A percentile compares a stretch with the other conserved stretches of the same genome.
These are phyloP conservation scores for Gonapodya prolifera DNA, from an alignment of 192 early-diverging fungal species.

Conservation along the genomic window DNA sequence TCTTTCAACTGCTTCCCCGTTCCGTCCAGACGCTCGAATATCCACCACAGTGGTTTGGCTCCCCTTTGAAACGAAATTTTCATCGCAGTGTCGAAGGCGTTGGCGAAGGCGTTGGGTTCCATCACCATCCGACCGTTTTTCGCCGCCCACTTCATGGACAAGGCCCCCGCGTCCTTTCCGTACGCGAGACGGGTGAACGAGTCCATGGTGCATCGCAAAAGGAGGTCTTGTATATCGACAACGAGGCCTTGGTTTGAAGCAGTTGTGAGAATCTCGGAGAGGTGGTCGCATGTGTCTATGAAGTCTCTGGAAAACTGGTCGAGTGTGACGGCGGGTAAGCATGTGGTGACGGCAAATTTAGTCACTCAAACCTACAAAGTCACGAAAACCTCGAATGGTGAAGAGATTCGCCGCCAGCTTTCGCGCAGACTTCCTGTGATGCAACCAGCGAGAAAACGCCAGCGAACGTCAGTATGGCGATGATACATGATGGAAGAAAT, in stretches of 20 bases:
- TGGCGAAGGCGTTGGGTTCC: not conserved
- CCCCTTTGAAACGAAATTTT: not conserved
- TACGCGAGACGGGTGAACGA: constrained; percentile 1
- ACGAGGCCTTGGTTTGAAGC: not conserved
- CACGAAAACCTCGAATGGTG: not conserved
- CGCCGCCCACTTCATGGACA: not conserved
- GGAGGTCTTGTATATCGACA: not conserved
- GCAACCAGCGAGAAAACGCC: not conserved
- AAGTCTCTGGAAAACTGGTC: not conserved
- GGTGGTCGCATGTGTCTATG: not conserved
- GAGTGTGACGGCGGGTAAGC: not conserved
- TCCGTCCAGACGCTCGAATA: not conserved
- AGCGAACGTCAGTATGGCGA: not conserved
- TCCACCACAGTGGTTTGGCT: not conserved
- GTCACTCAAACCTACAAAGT: not conserved
- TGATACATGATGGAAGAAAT: not conserved
- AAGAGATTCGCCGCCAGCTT: not conserved
- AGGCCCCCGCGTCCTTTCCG: not conserved
- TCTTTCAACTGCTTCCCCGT: not conserved
- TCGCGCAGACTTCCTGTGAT: not conserved
- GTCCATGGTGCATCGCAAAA: not conserved
- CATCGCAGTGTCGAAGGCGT: not conserved
- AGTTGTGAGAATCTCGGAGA: not conserved
- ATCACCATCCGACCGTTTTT: not conserved
- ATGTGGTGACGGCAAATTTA: no score